phyloP scores from a whole-genome alignment of 2,329 filamentous ascomycete genomes.

The Botryotinia convoluta region DNA sequence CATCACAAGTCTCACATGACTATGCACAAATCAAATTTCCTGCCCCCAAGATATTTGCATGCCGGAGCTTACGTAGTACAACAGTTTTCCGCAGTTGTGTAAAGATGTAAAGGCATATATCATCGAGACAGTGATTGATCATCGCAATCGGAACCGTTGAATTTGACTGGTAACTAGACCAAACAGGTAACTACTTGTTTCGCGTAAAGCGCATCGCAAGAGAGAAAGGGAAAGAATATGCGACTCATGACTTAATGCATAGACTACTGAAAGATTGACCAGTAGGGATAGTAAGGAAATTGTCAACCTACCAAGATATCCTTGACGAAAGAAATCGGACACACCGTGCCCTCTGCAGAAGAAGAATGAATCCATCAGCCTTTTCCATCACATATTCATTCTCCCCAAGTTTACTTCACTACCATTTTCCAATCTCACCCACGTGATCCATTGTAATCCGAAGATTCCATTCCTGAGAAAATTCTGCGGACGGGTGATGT shows the following conservation, averaged over 20 bases:
- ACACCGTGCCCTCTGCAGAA: slow-evolving; percentile 73
- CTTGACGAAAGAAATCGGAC: slow-evolving; percentile 81
- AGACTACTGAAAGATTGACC: slow-evolving; percentile 7
- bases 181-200: slow-evolving; percentile 6
- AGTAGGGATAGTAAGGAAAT: neutral
- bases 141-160: slow-evolving; percentile 11
- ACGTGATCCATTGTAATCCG: neutral
- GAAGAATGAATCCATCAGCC: slow-evolving; percentile 15
- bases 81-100: neutral
- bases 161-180: slow-evolving; percentile 18
- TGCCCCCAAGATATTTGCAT: slow-evolving; percentile 7
- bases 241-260: slow-evolving; percentile 19
- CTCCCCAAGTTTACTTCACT: neutral
- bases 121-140: neutral
- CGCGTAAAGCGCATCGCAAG: slow-evolving; percentile 4
- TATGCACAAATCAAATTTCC: slow-evolving; percentile 14
- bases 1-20: slow-evolving; percentile 17
- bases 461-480: slow-evolving; percentile 3
- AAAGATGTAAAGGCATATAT: slow-evolving; percentile 1
- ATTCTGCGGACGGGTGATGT: slow-evolving; percentile 1
- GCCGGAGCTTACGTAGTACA: neutral
- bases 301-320: slow-evolving; percentile 64
- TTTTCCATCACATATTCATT: neutral
- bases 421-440: neutral
- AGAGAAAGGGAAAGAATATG: neutral